Evolutionary conservation across 2,329 filamentous ascomycete genomes (phyloP).

Genomic region (Neofusicoccum ribis): DNA sequence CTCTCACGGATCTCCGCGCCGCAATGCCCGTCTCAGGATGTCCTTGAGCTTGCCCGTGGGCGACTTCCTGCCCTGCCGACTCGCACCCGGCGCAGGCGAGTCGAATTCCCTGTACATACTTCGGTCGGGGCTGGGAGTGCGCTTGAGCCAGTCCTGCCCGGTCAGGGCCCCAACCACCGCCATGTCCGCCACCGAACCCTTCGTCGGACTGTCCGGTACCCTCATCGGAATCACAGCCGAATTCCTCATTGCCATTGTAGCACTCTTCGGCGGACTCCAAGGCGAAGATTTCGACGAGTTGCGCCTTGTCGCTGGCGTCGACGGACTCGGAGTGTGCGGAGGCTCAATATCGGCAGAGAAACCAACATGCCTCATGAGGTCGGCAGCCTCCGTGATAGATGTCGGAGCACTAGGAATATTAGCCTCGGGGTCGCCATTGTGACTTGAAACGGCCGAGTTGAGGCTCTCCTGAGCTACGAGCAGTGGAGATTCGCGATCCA

Average conservation of each 20-base stretch:
- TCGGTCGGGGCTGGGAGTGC: slow-evolving; percentile 32
- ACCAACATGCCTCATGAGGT: background rate
- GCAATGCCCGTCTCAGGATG: background rate
- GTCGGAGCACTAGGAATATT: background rate
- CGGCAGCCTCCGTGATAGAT: background rate
- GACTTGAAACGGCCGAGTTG: background rate
- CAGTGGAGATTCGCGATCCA: background rate
- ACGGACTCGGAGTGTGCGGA: background rate
- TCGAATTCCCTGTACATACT: background rate
- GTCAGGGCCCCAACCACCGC: background rate
- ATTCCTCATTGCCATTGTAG: background rate
- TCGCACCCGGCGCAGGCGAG: slow-evolving; percentile 1
- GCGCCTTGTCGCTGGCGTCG: background rate
- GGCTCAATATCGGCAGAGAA: background rate
- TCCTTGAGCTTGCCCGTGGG: slow-evolving; percentile 3
- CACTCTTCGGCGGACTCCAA: background rate
- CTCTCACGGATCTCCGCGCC: background rate
- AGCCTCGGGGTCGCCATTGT: background rate
- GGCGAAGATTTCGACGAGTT: background rate
- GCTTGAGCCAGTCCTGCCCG: slow-evolving; percentile 27
- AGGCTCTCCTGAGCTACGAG: background rate
- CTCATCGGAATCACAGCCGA: background rate
- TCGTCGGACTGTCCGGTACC: background rate
- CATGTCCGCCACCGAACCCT: slow-evolving; percentile 1
- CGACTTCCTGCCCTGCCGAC: background rate